Conservation (phyloP, 2,329 filamentous ascomycete genomes). For the Lasiodiplodia sp. region DNA sequence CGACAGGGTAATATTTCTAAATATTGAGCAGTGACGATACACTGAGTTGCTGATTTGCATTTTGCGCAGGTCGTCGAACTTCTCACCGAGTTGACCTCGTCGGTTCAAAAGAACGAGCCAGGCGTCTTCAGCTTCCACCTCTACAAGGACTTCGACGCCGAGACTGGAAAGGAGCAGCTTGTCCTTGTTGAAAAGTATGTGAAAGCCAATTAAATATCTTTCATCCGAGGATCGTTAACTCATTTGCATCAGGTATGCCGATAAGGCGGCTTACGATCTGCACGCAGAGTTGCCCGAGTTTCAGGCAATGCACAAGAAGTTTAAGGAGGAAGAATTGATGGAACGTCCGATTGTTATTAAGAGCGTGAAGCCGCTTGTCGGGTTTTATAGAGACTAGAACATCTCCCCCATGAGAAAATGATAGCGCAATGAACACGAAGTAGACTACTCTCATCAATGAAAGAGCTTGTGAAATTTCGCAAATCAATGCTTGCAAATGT, state of each 20-base stretch:
- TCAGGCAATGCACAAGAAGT: constrained; percentile 27
- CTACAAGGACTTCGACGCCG: constrained; percentile 27
- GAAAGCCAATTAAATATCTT: not conserved
- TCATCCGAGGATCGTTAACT: not conserved
- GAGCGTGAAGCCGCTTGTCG: constrained; percentile 28
- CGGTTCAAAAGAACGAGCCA: constrained; percentile 18
- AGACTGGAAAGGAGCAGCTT: constrained; percentile 20
- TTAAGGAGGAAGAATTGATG: constrained; percentile 28
- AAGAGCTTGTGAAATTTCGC: too few relatives aligned
- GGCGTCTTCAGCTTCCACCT: constrained; percentile 27
- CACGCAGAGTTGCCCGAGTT: constrained; percentile 20
- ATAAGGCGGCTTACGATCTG: constrained; percentile 24
- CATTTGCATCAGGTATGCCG: constrained; percentile 14
- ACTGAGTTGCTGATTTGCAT: too few relatives aligned
- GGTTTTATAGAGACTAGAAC: not conserved
- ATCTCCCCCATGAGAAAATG: too few relatives aligned
- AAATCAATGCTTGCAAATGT: too few relatives aligned
- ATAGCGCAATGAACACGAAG: too few relatives aligned
- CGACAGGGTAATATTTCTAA: constrained; percentile 4
- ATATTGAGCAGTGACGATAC: too few relatives aligned
- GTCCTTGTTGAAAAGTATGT: constrained; percentile 25
- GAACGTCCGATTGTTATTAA: constrained; percentile 16
- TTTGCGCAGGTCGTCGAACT: constrained; percentile 22
- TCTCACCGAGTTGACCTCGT: constrained; percentile 13
- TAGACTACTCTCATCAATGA: too few relatives aligned